Evolutionary conservation across 768 basidiomycete genomes (phyloP).

Genomic region (Clitopilus passeckerianus): DNA sequence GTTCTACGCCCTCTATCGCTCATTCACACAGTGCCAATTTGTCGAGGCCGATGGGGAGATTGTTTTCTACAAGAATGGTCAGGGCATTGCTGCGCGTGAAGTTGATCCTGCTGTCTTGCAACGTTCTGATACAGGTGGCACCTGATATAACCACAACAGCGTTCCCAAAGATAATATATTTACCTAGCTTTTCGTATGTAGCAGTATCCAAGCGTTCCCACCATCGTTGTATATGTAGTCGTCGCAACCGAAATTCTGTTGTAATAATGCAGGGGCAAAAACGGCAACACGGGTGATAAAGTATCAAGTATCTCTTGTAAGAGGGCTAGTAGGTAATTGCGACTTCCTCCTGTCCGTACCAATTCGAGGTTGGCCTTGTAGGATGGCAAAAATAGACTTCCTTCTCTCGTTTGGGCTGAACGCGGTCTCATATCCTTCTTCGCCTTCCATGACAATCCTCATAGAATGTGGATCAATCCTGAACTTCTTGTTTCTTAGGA

Average conservation of each 20-base stretch:
- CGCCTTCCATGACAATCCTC: constrained; percentile 52
- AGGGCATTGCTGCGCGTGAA: constrained; percentile 34
- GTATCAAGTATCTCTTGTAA: neutral
- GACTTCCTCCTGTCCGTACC: neutral
- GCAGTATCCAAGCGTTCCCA: no score
- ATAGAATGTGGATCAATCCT: constrained; percentile 42
- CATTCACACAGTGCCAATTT: constrained; percentile 50
- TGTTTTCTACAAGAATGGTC: constrained; percentile 48
- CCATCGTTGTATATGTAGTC: no score
- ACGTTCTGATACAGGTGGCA: neutral
- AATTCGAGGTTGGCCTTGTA: neutral
- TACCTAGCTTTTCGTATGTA: no score
- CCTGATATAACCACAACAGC: neutral
- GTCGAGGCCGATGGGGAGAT: constrained; percentile 52
- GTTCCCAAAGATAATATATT: neutral
- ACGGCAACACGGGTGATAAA: no score
- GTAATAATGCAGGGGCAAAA: no score
- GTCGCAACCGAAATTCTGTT: no score
- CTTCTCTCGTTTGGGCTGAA: constrained; percentile 26
- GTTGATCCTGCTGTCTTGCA: constrained; percentile 13
- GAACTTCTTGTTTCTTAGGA: constrained; percentile 40
- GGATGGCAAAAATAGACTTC: constrained; percentile 12
- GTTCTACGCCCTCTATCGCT: constrained; percentile 47
- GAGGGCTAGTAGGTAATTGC: neutral
- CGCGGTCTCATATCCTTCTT: constrained; percentile 40